Percentiles rank a stretch among this genome's conserved stretches.
Conservation (phyloP, 2,329 filamentous ascomycete genomes). For the Daldinia sp. region DNA sequence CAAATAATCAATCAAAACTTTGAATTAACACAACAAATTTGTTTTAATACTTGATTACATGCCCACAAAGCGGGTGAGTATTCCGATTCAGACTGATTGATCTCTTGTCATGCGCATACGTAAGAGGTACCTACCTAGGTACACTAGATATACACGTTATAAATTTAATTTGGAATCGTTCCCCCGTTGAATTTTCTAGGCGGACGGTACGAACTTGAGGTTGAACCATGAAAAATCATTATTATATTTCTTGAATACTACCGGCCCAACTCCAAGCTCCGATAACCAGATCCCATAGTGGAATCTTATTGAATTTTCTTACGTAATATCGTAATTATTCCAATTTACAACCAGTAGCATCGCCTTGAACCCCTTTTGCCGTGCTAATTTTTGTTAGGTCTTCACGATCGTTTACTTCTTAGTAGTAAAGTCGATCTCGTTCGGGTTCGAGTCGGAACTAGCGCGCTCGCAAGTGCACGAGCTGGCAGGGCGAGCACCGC, state of each 20-base stretch:
- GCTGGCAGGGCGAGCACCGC: slow-evolving; percentile 76
- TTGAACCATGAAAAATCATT: slow-evolving; percentile 1
- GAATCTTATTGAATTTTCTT: not conserved
- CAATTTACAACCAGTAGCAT: not conserved
- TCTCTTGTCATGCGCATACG: not conserved
- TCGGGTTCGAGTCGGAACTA: slow-evolving; percentile 65
- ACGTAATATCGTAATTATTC: not conserved
- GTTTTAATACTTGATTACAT: too few relatives aligned
- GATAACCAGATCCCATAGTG: not conserved
- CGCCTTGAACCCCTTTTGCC: not conserved
- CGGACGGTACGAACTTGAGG: not conserved
- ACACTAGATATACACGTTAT: not conserved
- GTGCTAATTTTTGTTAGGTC: not conserved
- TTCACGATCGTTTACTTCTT: slow-evolving; percentile 54
- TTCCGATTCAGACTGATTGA: not conserved
- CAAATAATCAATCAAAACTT: not conserved
- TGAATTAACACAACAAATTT: not conserved
- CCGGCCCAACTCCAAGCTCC: slow-evolving; percentile 20
- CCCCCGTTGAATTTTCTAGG: not conserved
- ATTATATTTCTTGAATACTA: slow-evolving; percentile 7
- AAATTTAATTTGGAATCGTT: too few relatives aligned
- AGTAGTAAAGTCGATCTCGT: slow-evolving; percentile 90
- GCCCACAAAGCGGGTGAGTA: not conserved
- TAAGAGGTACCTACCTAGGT: not conserved
- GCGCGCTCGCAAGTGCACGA: slow-evolving; percentile 86